Base-by-base conservation (phyloP, 73 alveolate genomes). In the Paramecium pentaurelia region DNA sequence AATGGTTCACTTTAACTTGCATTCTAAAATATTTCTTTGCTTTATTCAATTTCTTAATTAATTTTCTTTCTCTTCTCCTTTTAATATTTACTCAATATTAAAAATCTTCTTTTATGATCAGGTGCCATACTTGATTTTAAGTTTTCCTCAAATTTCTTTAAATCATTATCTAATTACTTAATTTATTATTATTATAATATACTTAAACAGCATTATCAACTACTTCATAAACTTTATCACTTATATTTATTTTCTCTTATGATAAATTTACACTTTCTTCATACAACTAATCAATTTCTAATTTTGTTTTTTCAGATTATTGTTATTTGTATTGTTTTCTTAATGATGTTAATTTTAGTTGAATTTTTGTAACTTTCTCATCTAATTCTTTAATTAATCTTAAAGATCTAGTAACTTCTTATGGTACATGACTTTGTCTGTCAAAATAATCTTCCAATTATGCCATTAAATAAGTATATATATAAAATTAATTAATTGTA, bases 391-490 rank as follows among this genome's bases (percentile, higher is more conserved):
- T 42, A 34, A 80, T 80, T 44, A 80, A 36, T 22, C 91, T 22
- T 5, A 80, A 64, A 20, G 47, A 32, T 25, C 91, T 9, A 25
- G 77, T 45, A 25, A 80, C 91, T 80, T 80, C 91, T 45, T 80
- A 12, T 14, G 91, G 91, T 45, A 80, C 71, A 80, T 80, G 64
- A 49, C 91, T 80, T 36, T 80, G 49, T 80, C 91, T 80, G 30
- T 80, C 91, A 27, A 80, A 80, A 80, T 80, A 80, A 80, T 80
- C 91, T 44, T 80, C 91, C 73, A 80, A 80, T 80, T 80, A 47
- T 44, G 91, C 91, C 91, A 80, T 80, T 12, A 28, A 64, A 68
- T 68, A 25, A 68, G 40, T 32, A 68, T 68, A 68, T 25, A 32
- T 68, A 68, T 12, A 27, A 32, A 68, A 28, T 68, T 34, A 32